phyloP scores from a whole-genome alignment of 208 protist genomes.

The Acanthamoeba lenticulata region DNA sequence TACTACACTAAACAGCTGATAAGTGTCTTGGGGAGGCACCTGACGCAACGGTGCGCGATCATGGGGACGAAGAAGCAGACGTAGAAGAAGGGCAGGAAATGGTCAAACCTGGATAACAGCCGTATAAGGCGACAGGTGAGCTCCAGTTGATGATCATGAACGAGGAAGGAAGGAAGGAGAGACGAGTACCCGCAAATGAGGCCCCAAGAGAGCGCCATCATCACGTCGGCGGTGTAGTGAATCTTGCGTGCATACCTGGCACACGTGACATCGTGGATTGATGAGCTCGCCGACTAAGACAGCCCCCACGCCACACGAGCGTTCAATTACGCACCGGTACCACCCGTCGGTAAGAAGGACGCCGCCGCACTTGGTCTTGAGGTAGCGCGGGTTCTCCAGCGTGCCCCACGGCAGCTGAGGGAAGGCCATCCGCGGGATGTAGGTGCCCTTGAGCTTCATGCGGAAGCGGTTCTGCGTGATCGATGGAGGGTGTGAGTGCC shows the following conservation, averaged over 20 bases:
- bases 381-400: constrained; percentile 91
- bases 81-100: constrained; percentile 96
- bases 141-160: neutral
- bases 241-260: constrained; percentile 92
- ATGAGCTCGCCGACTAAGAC: too few species aligned
- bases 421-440: constrained; percentile 90
- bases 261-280: neutral
- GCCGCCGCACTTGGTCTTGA: constrained; percentile 90
- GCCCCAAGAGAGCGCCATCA: constrained; percentile 94
- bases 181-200: constrained; percentile 88
- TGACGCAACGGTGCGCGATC: constrained; percentile 91
- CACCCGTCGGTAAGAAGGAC: constrained; percentile 93
- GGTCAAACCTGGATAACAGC: constrained; percentile 41
- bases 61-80: constrained; percentile 93
- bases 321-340: constrained; percentile 84
- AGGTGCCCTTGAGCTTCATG: constrained; percentile 88
- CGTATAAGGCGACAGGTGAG: neutral
- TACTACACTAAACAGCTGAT: neutral
- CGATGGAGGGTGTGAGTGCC: neutral
- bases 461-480: constrained; percentile 85
- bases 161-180: neutral
- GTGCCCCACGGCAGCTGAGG: constrained; percentile 93
- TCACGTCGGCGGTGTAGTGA: constrained; percentile 94
- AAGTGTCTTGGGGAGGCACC: constrained; percentile 81
- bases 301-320: too few species aligned